Evolutionary conservation across 495 filamentous ascomycete species (phyloP).

Genomic region (Staphylotrichum tortipilum): DNA sequence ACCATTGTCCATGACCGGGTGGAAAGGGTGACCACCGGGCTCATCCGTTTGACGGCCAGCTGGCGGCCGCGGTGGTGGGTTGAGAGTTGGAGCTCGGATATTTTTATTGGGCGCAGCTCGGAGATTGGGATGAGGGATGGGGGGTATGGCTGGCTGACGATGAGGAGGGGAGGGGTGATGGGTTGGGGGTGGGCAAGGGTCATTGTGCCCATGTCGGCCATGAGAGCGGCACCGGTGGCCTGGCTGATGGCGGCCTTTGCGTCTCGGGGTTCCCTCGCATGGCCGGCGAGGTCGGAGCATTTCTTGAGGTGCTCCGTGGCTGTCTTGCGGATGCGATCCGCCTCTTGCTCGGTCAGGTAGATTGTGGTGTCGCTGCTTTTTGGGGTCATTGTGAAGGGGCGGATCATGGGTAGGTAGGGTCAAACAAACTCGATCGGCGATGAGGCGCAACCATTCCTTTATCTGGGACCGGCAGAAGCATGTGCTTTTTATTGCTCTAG

Average conservation of each 20-base stretch:
- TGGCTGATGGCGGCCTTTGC: neutral
- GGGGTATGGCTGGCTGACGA: neutral
- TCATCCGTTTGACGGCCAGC: neutral
- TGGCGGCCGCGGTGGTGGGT: slow-evolving; percentile 1
- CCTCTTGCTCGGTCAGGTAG: neutral
- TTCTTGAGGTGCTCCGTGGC: neutral
- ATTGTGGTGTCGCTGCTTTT: neutral
- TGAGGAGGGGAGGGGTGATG: neutral
- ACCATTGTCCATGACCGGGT: slow-evolving; percentile 2
- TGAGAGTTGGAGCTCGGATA: neutral
- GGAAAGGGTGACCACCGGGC: neutral
- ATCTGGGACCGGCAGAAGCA: no score
- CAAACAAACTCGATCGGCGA: no score
- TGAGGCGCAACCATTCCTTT: no score
- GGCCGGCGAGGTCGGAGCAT: neutral
- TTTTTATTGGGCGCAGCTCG: neutral
- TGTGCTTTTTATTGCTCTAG: no score
- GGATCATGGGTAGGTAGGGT: no score
- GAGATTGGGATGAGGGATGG: neutral
- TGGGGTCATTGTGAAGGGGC: neutral
- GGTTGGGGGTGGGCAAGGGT: neutral
- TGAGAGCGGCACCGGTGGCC: neutral
- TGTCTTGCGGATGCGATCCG: neutral
- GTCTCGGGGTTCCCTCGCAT: neutral
- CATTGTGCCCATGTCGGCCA: neutral